Evolutionary conservation across 768 basidiomycete genomes (phyloP).

Genomic region (Gymnopilus junonius): DNA sequence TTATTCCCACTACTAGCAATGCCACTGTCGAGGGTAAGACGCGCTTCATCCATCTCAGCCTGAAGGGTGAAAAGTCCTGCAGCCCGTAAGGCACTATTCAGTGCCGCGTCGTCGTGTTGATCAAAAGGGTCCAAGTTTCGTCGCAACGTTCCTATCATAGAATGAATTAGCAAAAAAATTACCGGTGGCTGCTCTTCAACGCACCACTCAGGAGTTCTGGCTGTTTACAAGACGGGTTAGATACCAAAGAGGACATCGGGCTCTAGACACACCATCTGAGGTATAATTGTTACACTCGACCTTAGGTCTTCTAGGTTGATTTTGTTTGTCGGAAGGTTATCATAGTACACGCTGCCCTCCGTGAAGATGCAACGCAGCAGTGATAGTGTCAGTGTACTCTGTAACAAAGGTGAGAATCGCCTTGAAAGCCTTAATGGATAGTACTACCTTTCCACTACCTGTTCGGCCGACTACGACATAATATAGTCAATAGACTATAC

Average conservation of each 20-base stretch:
- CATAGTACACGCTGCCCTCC: conserved; percentile 54
- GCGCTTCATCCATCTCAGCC: conserved; percentile 48
- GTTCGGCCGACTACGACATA: conserved; percentile 27
- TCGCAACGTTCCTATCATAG: conserved; percentile 39
- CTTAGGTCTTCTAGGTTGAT: conserved; percentile 61
- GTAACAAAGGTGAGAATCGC: background rate
- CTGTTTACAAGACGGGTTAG: background rate
- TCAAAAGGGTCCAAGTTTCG: conserved; percentile 69
- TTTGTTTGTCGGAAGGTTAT: conserved; percentile 47
- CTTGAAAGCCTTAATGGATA: background rate
- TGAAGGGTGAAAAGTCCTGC: conserved; percentile 43
- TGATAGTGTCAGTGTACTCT: conserved; percentile 48
- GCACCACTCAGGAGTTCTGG: conserved; percentile 59
- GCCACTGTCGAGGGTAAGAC: conserved; percentile 47
- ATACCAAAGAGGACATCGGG: background rate
- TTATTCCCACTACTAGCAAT: conserved; percentile 65
- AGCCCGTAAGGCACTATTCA: conserved; percentile 45
- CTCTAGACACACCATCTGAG: conserved; percentile 37
- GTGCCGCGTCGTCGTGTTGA: conserved; percentile 51
- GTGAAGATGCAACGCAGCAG: conserved; percentile 59
- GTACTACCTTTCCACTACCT: conserved; percentile 30
- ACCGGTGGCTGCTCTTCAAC: background rate
- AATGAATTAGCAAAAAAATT: background rate
- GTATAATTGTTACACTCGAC: conserved; percentile 61
- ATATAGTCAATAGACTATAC: background rate